A percentile compares a stretch with the other conserved stretches of the same genome.
Evolutionary conservation across 1,284 basidiomycete genomes (phyloP).

Genomic region (Heterobasidion parviporum): DNA sequence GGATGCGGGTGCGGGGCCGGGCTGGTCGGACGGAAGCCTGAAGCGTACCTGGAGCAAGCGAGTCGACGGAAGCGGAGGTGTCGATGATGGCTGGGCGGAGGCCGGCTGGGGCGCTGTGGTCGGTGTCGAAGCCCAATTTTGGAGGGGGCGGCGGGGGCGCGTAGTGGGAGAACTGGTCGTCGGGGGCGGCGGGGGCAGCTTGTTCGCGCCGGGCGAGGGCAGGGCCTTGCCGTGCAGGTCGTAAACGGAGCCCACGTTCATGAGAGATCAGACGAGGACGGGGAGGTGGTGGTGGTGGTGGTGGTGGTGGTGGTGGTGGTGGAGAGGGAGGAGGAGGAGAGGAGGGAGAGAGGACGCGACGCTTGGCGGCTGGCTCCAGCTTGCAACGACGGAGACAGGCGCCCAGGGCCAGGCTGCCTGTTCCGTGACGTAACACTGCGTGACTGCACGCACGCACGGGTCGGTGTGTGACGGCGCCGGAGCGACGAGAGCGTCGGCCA

Average conservation of each 20-base stretch:
- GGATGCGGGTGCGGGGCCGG: background rate
- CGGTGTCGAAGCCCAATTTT: constrained; percentile 19
- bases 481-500: too few relatives aligned
- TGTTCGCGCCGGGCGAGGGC: constrained; percentile 23
- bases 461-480: too few relatives aligned
- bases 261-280: constrained; percentile 9
- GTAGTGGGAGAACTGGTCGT: constrained; percentile 9
- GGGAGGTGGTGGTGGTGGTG: background rate
- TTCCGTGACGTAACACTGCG: too few relatives aligned
- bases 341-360: too few relatives aligned
- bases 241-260: constrained; percentile 14
- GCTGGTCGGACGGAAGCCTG: background rate
- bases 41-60: constrained; percentile 14
- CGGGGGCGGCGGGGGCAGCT: constrained; percentile 27
- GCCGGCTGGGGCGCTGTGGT: constrained; percentile 8
- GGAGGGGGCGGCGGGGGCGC: constrained; percentile 25
- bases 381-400: too few relatives aligned
- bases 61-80: constrained; percentile 21
- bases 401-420: too few relatives aligned
- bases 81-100: constrained; percentile 19
- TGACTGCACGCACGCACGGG: too few relatives aligned
- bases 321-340: background rate
- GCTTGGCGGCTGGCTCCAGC: too few relatives aligned
- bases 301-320: background rate
- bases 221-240: constrained; percentile 18